Base-by-base conservation (phyloP, 2,329 filamentous ascomycete genomes). In the Penicillium sp. region DNA sequence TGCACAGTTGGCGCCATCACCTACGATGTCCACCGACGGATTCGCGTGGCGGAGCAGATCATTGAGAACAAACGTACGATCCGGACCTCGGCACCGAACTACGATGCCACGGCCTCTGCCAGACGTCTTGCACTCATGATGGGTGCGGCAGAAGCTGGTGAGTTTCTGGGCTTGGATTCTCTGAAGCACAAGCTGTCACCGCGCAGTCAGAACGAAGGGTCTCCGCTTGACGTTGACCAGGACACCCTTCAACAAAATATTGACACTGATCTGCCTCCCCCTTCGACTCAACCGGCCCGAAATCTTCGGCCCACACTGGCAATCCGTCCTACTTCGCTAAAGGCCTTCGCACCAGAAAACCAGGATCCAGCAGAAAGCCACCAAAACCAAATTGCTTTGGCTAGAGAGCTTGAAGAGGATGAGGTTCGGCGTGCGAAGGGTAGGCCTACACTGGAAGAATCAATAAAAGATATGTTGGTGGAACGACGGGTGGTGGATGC, bases 31-130 rank as follows among this genome's bases (percentile, higher is more conserved):
- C 71, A 75, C 53, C 72, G 75, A 40, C 68, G 73, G 54, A 69
- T 77, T 52, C 66, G 64, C 23, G 55, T 76, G 23, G 76, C 75
- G 35, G 75, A 78, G 61, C 69, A 70, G 55, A 73, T 77, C 33
- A 65, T 78, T 56, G 73, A 77, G 58, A 77, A 74, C 50, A 79
- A 78, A 62, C 69, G 75, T 46, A 71, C 68, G 41, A 54, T 77
- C 8, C 74, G 74, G 50, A 69, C 73, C 33, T 73, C 73, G 29
- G 73, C 74, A 11, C 73, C 75, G 1, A 73, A 74, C 47, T 77
- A 76, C 63, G 67, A 74, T 73, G 70, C 74, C 45, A 71, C 69
- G 22, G 65, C 69, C 40, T 69, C 74, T 14, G 70, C 73, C 20
- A 67, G 59, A 41, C 66, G 71, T 35, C 63, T 77, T 9, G 69